These are phyloP conservation scores for Ganoderma sp. DNA, from an alignment of 1,284 basidiomycete genomes.

Conservation along the genomic window DNA sequence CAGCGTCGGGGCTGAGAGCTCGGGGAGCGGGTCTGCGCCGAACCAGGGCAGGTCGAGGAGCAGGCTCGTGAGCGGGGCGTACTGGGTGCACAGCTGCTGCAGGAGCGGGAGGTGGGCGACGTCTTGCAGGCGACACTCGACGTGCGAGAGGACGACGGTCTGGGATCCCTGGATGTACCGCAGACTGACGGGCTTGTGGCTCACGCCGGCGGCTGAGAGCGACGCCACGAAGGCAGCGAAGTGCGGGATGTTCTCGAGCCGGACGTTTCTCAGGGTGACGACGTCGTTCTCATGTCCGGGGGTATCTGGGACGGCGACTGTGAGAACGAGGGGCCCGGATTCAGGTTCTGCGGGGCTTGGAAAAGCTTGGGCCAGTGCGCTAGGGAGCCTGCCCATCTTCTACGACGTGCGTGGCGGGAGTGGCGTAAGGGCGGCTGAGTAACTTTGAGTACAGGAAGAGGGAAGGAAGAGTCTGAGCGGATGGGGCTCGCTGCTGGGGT, in stretches of 20 bases:
- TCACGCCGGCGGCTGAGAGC: constrained; percentile 10
- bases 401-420: neutral
- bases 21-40: constrained; percentile 8
- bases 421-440: constrained; percentile 7
- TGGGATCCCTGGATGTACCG: constrained; percentile 3
- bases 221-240: constrained; percentile 16
- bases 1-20: constrained; percentile 1
- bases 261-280: constrained; percentile 16
- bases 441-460: constrained; percentile 1
- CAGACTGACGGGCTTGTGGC: constrained; percentile 20
- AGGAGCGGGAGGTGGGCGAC: constrained; percentile 10
- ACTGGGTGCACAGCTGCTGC: constrained; percentile 7
- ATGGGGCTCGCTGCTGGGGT: too few relatives aligned
- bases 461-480: neutral
- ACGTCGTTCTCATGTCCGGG: constrained; percentile 8
- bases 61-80: constrained; percentile 15
- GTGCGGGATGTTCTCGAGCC: constrained; percentile 18
- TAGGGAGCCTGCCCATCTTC: constrained; percentile 4
- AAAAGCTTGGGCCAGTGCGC: constrained; percentile 5
- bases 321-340: constrained; percentile 18
- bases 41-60: constrained; percentile 21
- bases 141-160: constrained; percentile 17
- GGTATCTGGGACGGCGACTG: constrained; percentile 8
- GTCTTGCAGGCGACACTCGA: constrained; percentile 16
- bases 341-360: neutral